Evolutionary conservation across 1,284 basidiomycete genomes (phyloP).

Genomic region (Singerocomus rubriflavus): DNA sequence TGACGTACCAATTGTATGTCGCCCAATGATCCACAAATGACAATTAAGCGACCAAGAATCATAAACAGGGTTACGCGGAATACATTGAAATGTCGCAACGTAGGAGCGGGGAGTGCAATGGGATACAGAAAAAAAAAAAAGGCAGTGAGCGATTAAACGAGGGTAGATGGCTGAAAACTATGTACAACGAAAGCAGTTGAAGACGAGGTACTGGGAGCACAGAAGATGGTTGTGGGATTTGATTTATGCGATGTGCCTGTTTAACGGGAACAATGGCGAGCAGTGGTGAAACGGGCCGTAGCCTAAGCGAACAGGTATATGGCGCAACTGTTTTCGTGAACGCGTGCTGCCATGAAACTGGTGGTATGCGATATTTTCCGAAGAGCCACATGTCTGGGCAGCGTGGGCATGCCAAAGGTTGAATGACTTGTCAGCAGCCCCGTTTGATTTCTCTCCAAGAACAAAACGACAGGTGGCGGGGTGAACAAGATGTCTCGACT

Average conservation of each 20-base stretch:
- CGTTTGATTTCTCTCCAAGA: not conserved
- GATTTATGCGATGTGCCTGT: not conserved
- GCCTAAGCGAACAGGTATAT: not conserved
- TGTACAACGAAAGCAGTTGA: conserved; percentile 8
- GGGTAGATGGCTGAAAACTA: conserved; percentile 2
- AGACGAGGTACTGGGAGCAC: not conserved
- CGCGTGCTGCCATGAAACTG: not conserved
- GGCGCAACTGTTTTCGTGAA: not conserved
- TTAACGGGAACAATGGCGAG: not conserved
- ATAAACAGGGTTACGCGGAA: not conserved
- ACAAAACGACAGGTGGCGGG: not conserved
- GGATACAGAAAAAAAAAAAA: not conserved
- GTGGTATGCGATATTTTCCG: not conserved
- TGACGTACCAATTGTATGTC: conserved; percentile 12
- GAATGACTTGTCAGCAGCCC: not conserved
- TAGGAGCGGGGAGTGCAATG: not conserved
- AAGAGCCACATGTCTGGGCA: not conserved
- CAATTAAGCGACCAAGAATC: not conserved
- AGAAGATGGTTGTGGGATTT: not conserved
- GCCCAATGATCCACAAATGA: conserved; percentile 4
- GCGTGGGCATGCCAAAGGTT: not conserved
- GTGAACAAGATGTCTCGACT: not conserved
- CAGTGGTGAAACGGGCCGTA: not conserved
- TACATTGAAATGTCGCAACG: not conserved
- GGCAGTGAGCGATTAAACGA: not conserved